Base-by-base conservation (phyloP, 2,329 filamentous ascomycete species). In the Claviceps capensis region DNA sequence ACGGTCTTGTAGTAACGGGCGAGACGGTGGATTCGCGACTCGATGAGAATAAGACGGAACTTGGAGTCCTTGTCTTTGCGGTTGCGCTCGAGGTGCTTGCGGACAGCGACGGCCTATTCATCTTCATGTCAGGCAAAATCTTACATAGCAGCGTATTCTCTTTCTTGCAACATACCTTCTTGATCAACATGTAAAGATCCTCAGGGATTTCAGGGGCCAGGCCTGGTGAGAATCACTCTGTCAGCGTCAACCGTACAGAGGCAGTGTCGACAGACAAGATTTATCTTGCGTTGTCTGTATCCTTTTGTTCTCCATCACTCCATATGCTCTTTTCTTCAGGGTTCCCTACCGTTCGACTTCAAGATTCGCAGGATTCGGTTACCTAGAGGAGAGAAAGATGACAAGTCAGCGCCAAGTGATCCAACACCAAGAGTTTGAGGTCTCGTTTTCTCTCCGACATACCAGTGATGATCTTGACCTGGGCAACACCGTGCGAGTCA, bases 21-120 rank as follows among this genome's bases (percentile, higher is more conserved):
- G 64, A 98, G 86, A 79, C 93, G 91, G 86, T 98, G 93, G 77
- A 98, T 97, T 77, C 94, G 88, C 72, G 93, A 97, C 83, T 98
- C 93, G 77, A 98, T 95, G 66, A 98, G 86, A 91, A 98, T 98
- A 62, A 98, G 88, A 72, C 93, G 91, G 88, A 98, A 98, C 83
- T 98, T 98, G 81, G 85, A 88, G 82, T 98, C 93, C 82, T 89
- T 95, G 83, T 98, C 93, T 85, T 98, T 98, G 78, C 93, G 91
- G 86, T 98, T 98, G 77, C 88, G 88, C 84, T 96, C 89, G 64
- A 98, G 88, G 79, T 98, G 94, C 88, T 98, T 98, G 79, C 93
- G 91, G 79, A 98, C 93, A 71, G 90, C 86, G 66, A 96, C 90
- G 66, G 90, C 90, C 89, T 93, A 57, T 57, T 42, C 60, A 67